phyloP scores from a whole-genome alignment of 139 green algal genomes.

The Micromonas pusilla region DNA sequence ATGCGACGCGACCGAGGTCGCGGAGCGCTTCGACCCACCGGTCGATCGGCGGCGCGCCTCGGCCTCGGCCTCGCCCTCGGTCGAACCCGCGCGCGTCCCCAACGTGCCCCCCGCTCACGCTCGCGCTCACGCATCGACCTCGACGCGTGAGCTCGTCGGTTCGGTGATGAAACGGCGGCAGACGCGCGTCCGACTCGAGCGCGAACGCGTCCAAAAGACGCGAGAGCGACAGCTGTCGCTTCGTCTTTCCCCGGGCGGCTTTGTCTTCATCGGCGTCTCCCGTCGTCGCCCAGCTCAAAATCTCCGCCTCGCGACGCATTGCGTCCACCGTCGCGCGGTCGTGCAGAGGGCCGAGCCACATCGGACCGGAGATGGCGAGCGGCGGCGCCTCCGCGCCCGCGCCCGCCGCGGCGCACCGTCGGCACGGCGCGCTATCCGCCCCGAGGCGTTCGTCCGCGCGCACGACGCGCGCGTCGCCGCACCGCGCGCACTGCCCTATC shows the following conservation, averaged over 20 bases:
- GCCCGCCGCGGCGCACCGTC: not conserved
- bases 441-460: not conserved
- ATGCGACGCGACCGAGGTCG: not conserved
- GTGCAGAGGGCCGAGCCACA: constrained; percentile 21
- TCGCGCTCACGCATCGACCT: not conserved
- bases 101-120: too few relatives aligned
- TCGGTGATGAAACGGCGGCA: not conserved
- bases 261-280: not conserved
- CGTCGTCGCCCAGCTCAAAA: not conserved
- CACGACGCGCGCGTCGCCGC: not conserved
- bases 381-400: not conserved
- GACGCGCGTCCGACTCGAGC: not conserved
- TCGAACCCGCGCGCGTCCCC: too few relatives aligned
- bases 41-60: not conserved
- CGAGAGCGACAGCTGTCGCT: not conserved
- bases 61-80: not conserved
- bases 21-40: not conserved
- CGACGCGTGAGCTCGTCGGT: constrained; percentile 1
- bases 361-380: constrained; percentile 8
- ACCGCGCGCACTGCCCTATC: not conserved
- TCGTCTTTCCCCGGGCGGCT: not conserved
- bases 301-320: not conserved
- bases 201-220: not conserved
- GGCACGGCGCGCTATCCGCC: not conserved
- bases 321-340: not conserved